Conservation (phyloP, 2,329 filamentous ascomycete genomes). For the Fonsecaea monophora region DNA sequence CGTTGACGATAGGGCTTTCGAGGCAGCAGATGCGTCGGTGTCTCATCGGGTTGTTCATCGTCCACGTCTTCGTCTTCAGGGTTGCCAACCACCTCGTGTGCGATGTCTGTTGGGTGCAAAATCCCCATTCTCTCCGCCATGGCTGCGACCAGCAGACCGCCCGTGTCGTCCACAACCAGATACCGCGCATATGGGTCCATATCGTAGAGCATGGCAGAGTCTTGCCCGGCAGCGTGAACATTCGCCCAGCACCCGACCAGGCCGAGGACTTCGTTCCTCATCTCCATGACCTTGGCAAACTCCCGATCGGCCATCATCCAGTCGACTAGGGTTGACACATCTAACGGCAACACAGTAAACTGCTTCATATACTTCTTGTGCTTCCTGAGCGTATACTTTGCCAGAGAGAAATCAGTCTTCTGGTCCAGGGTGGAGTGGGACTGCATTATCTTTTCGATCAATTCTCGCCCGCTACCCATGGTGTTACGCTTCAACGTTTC, state of each 20-base stretch:
- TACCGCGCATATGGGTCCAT: conserved; percentile 59
- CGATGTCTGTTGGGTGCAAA: conserved; percentile 60
- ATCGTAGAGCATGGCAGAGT: conserved; percentile 37
- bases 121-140: conserved; percentile 90
- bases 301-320: conserved; percentile 84
- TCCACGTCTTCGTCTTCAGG: conserved; percentile 28
- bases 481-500: conserved; percentile 75
- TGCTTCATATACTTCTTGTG: conserved; percentile 89
- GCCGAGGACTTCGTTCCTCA: conserved; percentile 82
- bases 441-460: conserved; percentile 90
- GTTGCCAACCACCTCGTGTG: conserved; percentile 22
- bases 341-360: conserved; percentile 84
- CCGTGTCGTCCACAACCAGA: conserved; percentile 85
- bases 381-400: conserved; percentile 95
- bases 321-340: conserved; percentile 75
- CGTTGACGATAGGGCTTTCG: conserved; percentile 42
- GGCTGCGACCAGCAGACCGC: conserved; percentile 79
- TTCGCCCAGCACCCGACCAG: conserved; percentile 89
- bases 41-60: conserved; percentile 22
- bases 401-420: conserved; percentile 91
- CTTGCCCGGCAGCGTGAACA: conserved; percentile 68
- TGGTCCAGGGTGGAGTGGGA: conserved; percentile 90
- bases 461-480: conserved; percentile 79
- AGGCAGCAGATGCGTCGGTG: conserved; percentile 30
- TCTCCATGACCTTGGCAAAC: conserved; percentile 78